Evolutionary conservation across 179 eudicot genomes (phyloP), one percentile per base, ranked within the genome.

Genomic region (Carnegiea gigantea): DNA sequence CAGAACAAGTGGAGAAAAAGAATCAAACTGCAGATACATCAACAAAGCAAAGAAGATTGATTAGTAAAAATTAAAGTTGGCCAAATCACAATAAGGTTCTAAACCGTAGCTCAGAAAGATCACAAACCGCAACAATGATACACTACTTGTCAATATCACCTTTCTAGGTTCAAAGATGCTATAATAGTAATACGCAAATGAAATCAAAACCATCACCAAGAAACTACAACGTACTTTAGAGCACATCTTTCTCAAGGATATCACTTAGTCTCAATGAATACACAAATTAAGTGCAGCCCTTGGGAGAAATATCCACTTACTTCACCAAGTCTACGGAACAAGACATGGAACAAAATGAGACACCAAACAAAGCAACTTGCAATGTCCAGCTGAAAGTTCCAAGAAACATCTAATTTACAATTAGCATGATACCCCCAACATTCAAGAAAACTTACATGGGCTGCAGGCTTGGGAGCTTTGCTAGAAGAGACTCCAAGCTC

Each of bases 401-500:
- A 51, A 51, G 57, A 13, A 51, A 51, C 57, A 17, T 11, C 57
- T 1, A 51, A 12, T 17, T 51, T 51, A 51, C 9, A 51, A 67
- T 28, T 5, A 12, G 71, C 17, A 75, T 23, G 30, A 18, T 21
- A 46, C 17, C 44, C 62, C 30, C 46, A 36, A 74, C 40, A 21
- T 30, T 57, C 74, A 53, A 81, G 43, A 53, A 81, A 43, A 74
- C 89, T 87, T 84, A 89, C 91, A 89, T 30, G 21, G 86, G 77
- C 79, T 83, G 91, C 85, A 70, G 80, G 74, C 72, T 82, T 8
- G 86, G 85, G 70, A 85, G 86, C 83, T 81, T 84, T 40, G 85
- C 82, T 71, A 85, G 70, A 54, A 81, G 82, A 62, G 84, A 87
- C 80, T 86, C 89, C 62, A 89, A 79, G 33, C 73, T 85, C n/a